A percentile compares a stretch with the other conserved stretches of the same genome.
Conservation (phyloP, 257 asterid genomes). For the Haberlea rhodopensis region DNA sequence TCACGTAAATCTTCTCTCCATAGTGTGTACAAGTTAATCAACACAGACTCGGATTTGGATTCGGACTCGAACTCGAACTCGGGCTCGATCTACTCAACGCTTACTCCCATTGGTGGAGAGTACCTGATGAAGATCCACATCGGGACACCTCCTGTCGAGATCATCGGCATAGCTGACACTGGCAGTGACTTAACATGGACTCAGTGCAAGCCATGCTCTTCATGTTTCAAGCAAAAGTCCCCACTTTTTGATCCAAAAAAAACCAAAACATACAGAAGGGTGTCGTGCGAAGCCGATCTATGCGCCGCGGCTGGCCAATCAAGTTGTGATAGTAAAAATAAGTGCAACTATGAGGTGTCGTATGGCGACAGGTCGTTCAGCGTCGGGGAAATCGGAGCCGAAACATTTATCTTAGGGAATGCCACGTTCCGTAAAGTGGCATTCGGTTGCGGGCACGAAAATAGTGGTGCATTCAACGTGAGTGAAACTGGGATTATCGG, state of each 20-base stretch:
- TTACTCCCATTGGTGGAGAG: slow-evolving; percentile 34
- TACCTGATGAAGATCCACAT: slow-evolving; percentile 43
- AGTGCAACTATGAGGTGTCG: slow-evolving; percentile 31
- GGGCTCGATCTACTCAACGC: not conserved
- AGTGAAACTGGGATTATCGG: slow-evolving; percentile 53
- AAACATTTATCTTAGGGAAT: slow-evolving; percentile 37
- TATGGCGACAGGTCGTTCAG: slow-evolving; percentile 45
- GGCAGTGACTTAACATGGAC: slow-evolving; percentile 67
- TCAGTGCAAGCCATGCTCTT: slow-evolving; percentile 50
- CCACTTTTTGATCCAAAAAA: slow-evolving; percentile 45
- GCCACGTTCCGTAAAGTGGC: slow-evolving; percentile 31
- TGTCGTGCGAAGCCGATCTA: slow-evolving; percentile 29
- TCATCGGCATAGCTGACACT: slow-evolving; percentile 49
- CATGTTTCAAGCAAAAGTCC: slow-evolving; percentile 42
- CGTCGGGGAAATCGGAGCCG: slow-evolving; percentile 41
- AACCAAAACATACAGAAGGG: slow-evolving; percentile 23
- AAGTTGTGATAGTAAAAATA: slow-evolving; percentile 12
- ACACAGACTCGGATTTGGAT: not conserved
- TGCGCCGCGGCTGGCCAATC: slow-evolving; percentile 26
- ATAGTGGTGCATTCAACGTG: slow-evolving; percentile 38
- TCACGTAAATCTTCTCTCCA: slow-evolving; percentile 35
- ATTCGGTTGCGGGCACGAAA: slow-evolving; percentile 59
- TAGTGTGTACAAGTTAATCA: no score
- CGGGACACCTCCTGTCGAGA: slow-evolving; percentile 54
- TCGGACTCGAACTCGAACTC: not conserved